phyloP scores from a whole-genome alignment of 768 basidiomycete genomes.

The Phaeotremella skinneri region DNA sequence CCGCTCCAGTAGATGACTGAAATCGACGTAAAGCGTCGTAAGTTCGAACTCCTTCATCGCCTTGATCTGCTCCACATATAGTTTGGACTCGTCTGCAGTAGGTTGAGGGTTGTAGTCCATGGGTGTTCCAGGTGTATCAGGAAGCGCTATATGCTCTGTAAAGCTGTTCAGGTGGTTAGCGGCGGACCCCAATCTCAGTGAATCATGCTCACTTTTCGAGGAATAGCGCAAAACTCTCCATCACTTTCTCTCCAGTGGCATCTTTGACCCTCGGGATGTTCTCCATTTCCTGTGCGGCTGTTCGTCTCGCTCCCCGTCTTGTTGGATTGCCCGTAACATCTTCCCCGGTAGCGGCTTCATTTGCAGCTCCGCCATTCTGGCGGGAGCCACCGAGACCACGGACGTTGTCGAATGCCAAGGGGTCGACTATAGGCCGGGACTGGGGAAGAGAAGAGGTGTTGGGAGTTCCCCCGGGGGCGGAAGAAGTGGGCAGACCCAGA shows the following conservation, averaged over 20 bases:
- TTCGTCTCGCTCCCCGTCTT: constrained; percentile 18
- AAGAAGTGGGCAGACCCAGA: constrained; percentile 23
- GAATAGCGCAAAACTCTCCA: constrained; percentile 87
- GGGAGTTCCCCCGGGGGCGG: constrained; percentile 25
- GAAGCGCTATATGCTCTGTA: constrained; percentile 73
- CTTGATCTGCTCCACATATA: constrained; percentile 90
- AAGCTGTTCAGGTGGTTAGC: constrained; percentile 58
- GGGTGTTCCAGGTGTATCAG: constrained; percentile 72
- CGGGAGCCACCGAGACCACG: constrained; percentile 33
- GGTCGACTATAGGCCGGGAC: constrained; percentile 37
- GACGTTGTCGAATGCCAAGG: constrained; percentile 40
- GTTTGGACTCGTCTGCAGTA: constrained; percentile 60
- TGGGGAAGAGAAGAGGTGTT: constrained; percentile 31
- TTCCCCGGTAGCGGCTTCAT: constrained; percentile 24
- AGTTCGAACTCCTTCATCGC: constrained; percentile 92
- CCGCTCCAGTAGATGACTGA: constrained; percentile 77
- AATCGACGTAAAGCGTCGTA: constrained; percentile 96
- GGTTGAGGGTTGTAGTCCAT: constrained; percentile 22
- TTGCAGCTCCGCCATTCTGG: constrained; percentile 6
- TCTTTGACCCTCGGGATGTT: constrained; percentile 88
- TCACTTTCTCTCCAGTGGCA: constrained; percentile 91
- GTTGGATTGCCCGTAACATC: constrained; percentile 10
- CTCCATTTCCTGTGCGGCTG: constrained; percentile 34
- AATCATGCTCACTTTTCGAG: constrained; percentile 68
- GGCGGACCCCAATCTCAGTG: background rate